Base-by-base conservation (phyloP, 1,284 basidiomycete genomes). In the Lentinus polychrous region DNA sequence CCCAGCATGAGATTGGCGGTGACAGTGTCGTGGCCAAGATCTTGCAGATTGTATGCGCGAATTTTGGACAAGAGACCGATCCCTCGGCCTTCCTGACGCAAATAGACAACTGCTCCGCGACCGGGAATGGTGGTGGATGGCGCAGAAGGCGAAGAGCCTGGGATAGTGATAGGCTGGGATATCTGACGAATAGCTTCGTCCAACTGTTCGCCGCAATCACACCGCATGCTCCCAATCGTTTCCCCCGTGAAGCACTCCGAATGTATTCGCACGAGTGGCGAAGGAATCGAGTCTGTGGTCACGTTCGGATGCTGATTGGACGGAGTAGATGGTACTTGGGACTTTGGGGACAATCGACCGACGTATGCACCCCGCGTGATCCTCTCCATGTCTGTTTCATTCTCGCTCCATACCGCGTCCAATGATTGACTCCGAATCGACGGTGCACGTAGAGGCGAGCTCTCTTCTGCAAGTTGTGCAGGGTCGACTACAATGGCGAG, bases 161-260 rank as follows among this genome's bases (percentile, higher is more conserved):
- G 69, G 46, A 78, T 59, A 6, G 66, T 62, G 58, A 84, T 81
- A 38, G 89, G 84, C 61, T 83, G 78, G 14, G 87, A 88, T 56
- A 99, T 98, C 55, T 88, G 83, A 8, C 93, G 82, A 56, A 99
- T 85, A 22, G 96, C 94, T 66, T 98, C 94, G 67, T 98, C 94
- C 12, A 99, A 77, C 66, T 99, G 96, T 66, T 99, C 94, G 15
- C 96, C 96, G 62, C 96, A 99, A 66, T 99, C 96, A 66, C 96
- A 99, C 27, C 96, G 86, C 86, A 97, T 94, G 62, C 92, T 95
- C 8, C 96, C 96, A 51, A 98, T 86, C 8, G 94, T 99, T 69
- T 99, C 96, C 36, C 96, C 96, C 0, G 96, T 99, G 68, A 94
- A 99, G 66, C 96, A 99, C 65, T 99, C 96, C 17, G 92, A 95